These are phyloP conservation scores for Naumovozyma baii DNA, from an alignment of 805 yeast genomes.

Conservation along the genomic window DNA sequence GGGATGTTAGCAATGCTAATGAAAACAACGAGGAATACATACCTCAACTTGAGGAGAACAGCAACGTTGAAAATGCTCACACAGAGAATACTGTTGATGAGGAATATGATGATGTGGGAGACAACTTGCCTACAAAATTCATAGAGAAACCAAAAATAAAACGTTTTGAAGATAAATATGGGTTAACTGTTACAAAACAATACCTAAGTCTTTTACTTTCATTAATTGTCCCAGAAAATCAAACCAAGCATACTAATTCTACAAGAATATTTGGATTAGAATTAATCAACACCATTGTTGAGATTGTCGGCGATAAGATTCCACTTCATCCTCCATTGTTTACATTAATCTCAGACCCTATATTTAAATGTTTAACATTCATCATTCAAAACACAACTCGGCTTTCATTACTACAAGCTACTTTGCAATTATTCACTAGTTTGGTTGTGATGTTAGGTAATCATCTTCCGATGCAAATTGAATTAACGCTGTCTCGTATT, in stretches of 20 bases:
- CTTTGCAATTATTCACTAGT: conserved; percentile 67
- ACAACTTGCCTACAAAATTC: too few species aligned
- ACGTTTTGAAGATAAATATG: conserved; percentile 38
- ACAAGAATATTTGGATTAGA: conserved; percentile 76
- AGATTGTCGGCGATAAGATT: conserved; percentile 61
- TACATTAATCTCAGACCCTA: conserved; percentile 61
- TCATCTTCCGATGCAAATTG: conserved; percentile 69
- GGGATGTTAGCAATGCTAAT: background rate
- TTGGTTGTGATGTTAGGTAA: conserved; percentile 57
- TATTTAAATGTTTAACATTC: conserved; percentile 78
- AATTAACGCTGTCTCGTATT: conserved; percentile 54
- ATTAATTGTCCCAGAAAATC: conserved; percentile 72
- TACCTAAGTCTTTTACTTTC: conserved; percentile 67
- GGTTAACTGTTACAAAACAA: conserved; percentile 66
- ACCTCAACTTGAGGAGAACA: background rate
- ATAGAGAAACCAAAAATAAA: background rate
- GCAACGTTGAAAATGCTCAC: background rate
- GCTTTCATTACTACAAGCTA: conserved; percentile 58
- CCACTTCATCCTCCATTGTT: conserved; percentile 55
- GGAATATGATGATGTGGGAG: background rate
- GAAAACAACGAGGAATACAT: background rate
- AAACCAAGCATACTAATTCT: conserved; percentile 76
- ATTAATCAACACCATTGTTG: conserved; percentile 68
- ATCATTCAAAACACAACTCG: conserved; percentile 66
- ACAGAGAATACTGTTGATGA: too few species aligned